phyloP scores from a whole-genome alignment of 2,329 filamentous ascomycete genomes.

The Fusarium kyushuense region DNA sequence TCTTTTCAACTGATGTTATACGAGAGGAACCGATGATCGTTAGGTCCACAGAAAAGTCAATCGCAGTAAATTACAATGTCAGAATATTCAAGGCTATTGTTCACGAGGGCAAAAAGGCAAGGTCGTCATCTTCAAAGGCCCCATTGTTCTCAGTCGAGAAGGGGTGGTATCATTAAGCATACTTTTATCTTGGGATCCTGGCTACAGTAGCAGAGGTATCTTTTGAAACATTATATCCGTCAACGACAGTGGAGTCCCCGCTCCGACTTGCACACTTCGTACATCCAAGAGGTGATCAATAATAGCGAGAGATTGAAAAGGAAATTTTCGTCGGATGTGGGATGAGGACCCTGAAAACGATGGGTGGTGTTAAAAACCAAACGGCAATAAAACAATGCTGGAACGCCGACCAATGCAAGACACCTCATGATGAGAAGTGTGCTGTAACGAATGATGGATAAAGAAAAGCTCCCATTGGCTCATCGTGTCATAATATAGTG shows the following conservation, averaged over 20 bases:
- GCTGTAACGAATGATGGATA: conserved; percentile 40
- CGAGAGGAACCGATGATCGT: conserved; percentile 41
- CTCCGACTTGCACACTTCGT: conserved; percentile 39
- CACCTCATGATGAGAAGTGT: conserved; percentile 30
- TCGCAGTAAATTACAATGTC: neutral
- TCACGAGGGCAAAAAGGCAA: too few species aligned
- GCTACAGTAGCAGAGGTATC: conserved; percentile 43
- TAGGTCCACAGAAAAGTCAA: conserved; percentile 17
- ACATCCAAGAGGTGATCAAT: conserved; percentile 36
- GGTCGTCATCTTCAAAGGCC: too few species aligned
- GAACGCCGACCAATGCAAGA: conserved; percentile 48
- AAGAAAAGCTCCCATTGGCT: conserved; percentile 28
- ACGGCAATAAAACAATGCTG: conserved; percentile 43
- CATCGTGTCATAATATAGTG: conserved; percentile 31
- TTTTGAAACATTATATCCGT: conserved; percentile 44
- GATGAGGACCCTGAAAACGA: conserved; percentile 42
- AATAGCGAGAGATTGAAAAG: conserved; percentile 43
- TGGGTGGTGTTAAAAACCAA: conserved; percentile 35
- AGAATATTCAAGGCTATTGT: neutral
- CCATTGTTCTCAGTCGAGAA: conserved; percentile 25
- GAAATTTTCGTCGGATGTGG: conserved; percentile 42
- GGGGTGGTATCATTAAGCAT: conserved; percentile 44
- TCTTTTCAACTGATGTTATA: conserved; percentile 24
- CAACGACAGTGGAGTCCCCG: conserved; percentile 39
- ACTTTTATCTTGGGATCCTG: conserved; percentile 46